These are phyloP conservation scores for Nicotiana undulata DNA, from an alignment of 257 asterid genomes.

Conservation along the genomic window DNA sequence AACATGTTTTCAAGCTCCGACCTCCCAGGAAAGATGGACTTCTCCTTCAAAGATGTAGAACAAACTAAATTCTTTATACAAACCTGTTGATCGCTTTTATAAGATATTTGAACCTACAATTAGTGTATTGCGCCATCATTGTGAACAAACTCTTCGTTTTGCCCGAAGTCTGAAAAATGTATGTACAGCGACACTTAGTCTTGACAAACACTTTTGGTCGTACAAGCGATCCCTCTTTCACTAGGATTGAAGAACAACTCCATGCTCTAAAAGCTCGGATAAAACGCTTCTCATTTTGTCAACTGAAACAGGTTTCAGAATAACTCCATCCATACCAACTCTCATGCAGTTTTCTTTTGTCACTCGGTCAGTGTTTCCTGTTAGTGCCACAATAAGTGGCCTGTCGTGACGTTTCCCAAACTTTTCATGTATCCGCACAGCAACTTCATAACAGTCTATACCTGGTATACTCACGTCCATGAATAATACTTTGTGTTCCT, in stretches of 20 bases:
- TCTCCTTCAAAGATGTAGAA: neutral
- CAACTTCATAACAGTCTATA: conserved; percentile 49
- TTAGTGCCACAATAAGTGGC: conserved; percentile 66
- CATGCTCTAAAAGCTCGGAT: conserved; percentile 69
- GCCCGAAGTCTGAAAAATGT: neutral
- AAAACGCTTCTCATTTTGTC: conserved; percentile 82
- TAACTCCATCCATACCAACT: conserved; percentile 78
- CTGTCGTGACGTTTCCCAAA: conserved; percentile 50
- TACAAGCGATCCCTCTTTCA: conserved; percentile 9
- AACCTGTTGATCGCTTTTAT: neutral
- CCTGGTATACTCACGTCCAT: conserved; percentile 60
- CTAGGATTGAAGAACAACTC: conserved; percentile 44
- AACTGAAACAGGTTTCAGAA: conserved; percentile 74
- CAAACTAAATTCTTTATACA: neutral
- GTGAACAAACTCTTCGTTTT: neutral
- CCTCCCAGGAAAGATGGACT: neutral
- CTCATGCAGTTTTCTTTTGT: conserved; percentile 70
- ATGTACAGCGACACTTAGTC: neutral
- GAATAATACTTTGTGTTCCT: conserved; percentile 72
- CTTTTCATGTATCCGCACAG: conserved; percentile 58
- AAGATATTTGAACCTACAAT: neutral
- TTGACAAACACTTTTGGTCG: neutral
- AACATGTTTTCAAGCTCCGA: neutral
- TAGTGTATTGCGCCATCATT: neutral
- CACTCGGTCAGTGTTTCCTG: conserved; percentile 55